Evolutionary conservation across 805 yeast genomes (phyloP).

Genomic region (Myxozyma melibiosi): DNA sequence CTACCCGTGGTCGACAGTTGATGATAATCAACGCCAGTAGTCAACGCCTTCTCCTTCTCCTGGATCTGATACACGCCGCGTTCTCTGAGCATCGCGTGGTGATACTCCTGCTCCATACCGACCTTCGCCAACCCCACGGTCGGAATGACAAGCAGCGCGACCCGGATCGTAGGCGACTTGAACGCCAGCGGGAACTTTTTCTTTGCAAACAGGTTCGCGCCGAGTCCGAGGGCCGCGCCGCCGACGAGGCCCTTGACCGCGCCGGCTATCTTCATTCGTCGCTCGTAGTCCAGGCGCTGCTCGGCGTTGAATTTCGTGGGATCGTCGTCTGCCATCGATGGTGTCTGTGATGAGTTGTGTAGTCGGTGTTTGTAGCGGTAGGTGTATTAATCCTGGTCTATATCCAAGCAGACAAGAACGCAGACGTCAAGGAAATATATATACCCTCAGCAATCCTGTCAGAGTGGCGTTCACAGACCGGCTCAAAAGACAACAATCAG

Average conservation of each 20-base stretch:
- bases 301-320: slow-evolving; percentile 4
- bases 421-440: too few species aligned
- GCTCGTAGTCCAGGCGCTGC: slow-evolving; percentile 18
- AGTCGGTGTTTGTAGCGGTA: too few species aligned
- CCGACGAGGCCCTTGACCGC: slow-evolving; percentile 10
- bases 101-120: slow-evolving; percentile 18
- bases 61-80: slow-evolving; percentile 18
- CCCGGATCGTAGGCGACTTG: slow-evolving; percentile 12
- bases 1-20: neutral
- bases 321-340: slow-evolving; percentile 15
- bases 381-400: too few species aligned
- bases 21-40: neutral
- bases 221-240: slow-evolving; percentile 15
- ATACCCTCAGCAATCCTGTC: too few species aligned
- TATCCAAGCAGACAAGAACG: too few species aligned
- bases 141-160: slow-evolving; percentile 18
- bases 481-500: too few species aligned
- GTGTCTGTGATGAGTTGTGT: too few species aligned
- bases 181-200: slow-evolving; percentile 11
- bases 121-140: slow-evolving; percentile 8
- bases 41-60: neutral
- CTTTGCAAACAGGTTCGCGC: slow-evolving; percentile 1
- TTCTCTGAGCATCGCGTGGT: slow-evolving; percentile 17
- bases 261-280: slow-evolving; percentile 12
- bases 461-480: too few species aligned